Conservation (phyloP, 1,139 yeast genomes). For the Diutina siamensis region DNA sequence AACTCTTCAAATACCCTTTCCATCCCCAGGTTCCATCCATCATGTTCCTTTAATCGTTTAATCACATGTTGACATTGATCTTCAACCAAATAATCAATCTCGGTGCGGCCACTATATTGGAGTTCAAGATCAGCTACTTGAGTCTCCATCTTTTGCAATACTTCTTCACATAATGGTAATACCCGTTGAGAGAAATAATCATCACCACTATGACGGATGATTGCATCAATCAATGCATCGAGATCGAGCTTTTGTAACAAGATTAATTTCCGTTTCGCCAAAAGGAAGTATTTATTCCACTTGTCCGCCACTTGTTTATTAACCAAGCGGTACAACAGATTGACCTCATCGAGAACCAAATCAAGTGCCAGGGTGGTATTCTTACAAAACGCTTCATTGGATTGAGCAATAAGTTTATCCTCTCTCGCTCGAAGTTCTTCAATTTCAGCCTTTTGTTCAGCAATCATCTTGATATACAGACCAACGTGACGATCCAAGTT, state of each 20-base stretch:
- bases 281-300: conserved; percentile 34
- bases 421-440: conserved; percentile 56
- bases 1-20: conserved; percentile 31
- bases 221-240: conserved; percentile 16
- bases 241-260: conserved; percentile 31
- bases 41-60: conserved; percentile 35
- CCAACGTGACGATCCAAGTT: conserved; percentile 80
- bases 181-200: neutral
- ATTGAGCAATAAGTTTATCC: conserved; percentile 14
- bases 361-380: conserved; percentile 21
- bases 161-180: conserved; percentile 9
- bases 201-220: conserved; percentile 6
- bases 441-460: conserved; percentile 72
- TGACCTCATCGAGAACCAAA: conserved; percentile 29
- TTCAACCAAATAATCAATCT: conserved; percentile 37
- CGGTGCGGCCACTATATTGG: conserved; percentile 36
- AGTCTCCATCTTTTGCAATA: conserved; percentile 16
- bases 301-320: conserved; percentile 32
- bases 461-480: conserved; percentile 70
- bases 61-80: conserved; percentile 33
- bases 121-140: conserved; percentile 42
- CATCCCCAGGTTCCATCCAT: conserved; percentile 39
- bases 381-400: conserved; percentile 8
- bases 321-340: conserved; percentile 24
- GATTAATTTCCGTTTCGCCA: conserved; percentile 49